Conservation (phyloP, 768 basidiomycete species). For the Leccinum arenicola region DNA sequence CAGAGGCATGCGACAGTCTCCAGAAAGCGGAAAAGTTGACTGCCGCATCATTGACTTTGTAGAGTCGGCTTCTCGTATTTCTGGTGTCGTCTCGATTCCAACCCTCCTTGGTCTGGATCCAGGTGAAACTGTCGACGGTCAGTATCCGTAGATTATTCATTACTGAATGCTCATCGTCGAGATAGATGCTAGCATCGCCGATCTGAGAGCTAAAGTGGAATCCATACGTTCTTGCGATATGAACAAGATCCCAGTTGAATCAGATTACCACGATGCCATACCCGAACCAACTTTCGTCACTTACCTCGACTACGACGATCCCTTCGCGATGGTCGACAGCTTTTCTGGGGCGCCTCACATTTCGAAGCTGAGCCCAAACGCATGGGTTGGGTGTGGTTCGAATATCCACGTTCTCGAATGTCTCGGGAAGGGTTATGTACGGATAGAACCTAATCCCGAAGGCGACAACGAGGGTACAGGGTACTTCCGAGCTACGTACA, state of each 20-base stretch:
- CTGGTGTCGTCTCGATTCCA: conserved; percentile 74
- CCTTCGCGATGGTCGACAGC: conserved; percentile 54
- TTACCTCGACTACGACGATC: conserved; percentile 75
- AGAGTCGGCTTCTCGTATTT: conserved; percentile 64
- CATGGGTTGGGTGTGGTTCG: conserved; percentile 81
- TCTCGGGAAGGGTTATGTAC: conserved; percentile 65
- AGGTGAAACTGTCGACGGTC: conserved; percentile 59
- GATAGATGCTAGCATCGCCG: conserved; percentile 51
- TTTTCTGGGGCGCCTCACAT: conserved; percentile 57
- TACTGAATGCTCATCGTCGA: neutral
- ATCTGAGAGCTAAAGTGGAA: conserved; percentile 43
- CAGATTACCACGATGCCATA: conserved; percentile 33
- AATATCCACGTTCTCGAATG: conserved; percentile 73
- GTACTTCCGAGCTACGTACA: conserved; percentile 51
- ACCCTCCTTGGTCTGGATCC: conserved; percentile 86
- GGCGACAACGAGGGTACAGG: conserved; percentile 28
- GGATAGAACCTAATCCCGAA: conserved; percentile 47
- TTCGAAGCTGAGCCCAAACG: conserved; percentile 48
- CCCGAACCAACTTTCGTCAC: conserved; percentile 62
- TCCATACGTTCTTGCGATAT: conserved; percentile 10
- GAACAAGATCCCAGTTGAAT: conserved; percentile 1
- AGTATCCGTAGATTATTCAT: conserved; percentile 5
- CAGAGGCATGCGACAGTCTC: conserved; percentile 85
- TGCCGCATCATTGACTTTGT: conserved; percentile 93
- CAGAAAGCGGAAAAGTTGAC: conserved; percentile 73